Evolutionary conservation across 2,329 filamentous ascomycete genomes (phyloP), one percentile per base, ranked within the genome.

Genomic region (Ascochyta clinopodiicola): DNA sequence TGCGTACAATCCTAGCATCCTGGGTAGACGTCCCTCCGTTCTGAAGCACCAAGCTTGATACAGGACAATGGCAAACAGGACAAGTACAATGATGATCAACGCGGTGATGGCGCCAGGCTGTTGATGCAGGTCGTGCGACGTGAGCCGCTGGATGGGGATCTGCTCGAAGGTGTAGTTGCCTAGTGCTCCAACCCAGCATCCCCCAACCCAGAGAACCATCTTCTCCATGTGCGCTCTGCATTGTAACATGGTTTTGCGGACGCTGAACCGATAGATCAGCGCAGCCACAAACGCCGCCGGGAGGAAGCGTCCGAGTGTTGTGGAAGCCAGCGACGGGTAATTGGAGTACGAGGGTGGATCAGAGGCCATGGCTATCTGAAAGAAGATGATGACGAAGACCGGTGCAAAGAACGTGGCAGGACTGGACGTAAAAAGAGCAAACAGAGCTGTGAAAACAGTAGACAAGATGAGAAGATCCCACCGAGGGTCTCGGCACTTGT

Each of bases 1-100:
- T n/a, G 81, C 83, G 73, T 97, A 97, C 12, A 97, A 81, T 62
- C 85, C 86, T 8, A 97, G 83, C 68, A 93, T 94, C 37, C 84
- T 84, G 32, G 89, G 83, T 62, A 98, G 84, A 2, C 72, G 63
- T 12, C 72, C 70, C 57, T 76, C 72, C 32, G 51, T 57, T 22
- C 73, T 59, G 55, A 76, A 68, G 44, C 67, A 70, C 66, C 66
- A 72, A 9, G 66, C 64, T 63, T 76, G 74, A 37, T 67, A 70
- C 3, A 74, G 36, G 2, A 66, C 68, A 17, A 73, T 53, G 6
- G 49, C 54, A 17, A 69, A 50, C 7, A 76, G 36, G 2, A 70
- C 47, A 6, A 74, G 45, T 4, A 76, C 52, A 31, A 75, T 72
- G 39, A 74, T 56, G 21, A 73, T 57, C 8, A 76, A 59, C 3